phyloP scores from a whole-genome alignment of 2,329 filamentous ascomycete species.

The Cytospora piceicola region DNA sequence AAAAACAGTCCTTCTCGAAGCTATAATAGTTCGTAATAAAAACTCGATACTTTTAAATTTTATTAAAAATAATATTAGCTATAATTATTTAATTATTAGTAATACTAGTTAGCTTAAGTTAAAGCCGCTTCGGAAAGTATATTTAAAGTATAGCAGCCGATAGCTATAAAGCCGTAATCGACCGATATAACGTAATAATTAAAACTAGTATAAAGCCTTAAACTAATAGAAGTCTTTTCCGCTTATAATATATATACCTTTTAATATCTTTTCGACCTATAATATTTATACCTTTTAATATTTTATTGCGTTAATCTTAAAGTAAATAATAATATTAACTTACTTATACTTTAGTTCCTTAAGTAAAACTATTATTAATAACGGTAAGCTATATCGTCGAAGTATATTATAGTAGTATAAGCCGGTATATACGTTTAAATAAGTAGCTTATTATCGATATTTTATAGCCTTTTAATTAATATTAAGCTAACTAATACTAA shows the following conservation, averaged over 20 bases:
- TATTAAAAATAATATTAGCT: neutral
- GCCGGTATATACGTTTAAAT: neutral
- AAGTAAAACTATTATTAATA: slow-evolving; percentile 3
- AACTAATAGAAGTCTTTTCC: too few relatives aligned
- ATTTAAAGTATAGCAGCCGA: too few relatives aligned
- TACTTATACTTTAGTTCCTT: slow-evolving; percentile 7
- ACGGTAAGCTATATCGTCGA: neutral
- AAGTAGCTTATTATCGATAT: neutral
- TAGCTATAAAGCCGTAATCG: too few relatives aligned
- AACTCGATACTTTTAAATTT: neutral
- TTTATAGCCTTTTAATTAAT: slow-evolving; percentile 5
- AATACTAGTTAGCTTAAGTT: neutral
- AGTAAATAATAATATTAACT: neutral
- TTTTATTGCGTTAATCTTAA: neutral
- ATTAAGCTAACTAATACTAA: neutral
- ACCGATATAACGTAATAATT: neutral
- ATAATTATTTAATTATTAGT: neutral
- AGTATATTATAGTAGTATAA: neutral
- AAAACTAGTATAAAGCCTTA: too few relatives aligned
- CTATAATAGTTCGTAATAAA: neutral
- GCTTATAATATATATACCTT: too few relatives aligned
- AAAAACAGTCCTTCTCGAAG: neutral
- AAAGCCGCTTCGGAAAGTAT: too few relatives aligned
- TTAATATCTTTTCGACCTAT: too few relatives aligned
- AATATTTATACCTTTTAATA: neutral